Percentiles rank a stretch among this genome's conserved stretches.
Evolutionary conservation across 2,329 filamentous ascomycete species (phyloP).

Genomic region (Hypoxylon sp.): DNA sequence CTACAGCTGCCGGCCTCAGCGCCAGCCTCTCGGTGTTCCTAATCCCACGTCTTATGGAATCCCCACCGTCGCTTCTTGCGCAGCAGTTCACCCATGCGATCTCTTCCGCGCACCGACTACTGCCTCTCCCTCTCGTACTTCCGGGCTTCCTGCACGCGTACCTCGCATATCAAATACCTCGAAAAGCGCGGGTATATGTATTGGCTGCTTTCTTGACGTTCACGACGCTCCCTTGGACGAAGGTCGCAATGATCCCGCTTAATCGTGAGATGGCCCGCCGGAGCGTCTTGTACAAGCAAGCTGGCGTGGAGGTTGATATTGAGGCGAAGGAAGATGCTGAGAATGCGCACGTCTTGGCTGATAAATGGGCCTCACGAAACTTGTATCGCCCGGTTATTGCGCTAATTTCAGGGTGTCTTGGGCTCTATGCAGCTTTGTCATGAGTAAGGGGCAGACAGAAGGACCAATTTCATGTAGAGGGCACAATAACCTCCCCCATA

Average conservation of each 20-base stretch:
- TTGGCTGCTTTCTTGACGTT: conserved; percentile 56
- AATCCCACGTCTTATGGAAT: conserved; percentile 63
- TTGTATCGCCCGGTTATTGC: conserved; percentile 21
- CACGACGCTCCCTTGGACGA: conserved; percentile 61
- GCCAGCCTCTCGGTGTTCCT: conserved; percentile 53
- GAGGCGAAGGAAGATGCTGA: neutral
- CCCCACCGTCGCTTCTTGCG: conserved; percentile 63
- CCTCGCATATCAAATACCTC: conserved; percentile 51
- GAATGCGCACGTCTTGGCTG: conserved; percentile 20
- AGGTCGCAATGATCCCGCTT: conserved; percentile 54
- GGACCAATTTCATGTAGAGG: too few species aligned
- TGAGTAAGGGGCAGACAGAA: too few species aligned
- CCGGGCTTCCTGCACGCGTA: conserved; percentile 54
- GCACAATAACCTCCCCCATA: too few species aligned
- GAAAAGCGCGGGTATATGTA: conserved; percentile 50
- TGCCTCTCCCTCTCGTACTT: conserved; percentile 52
- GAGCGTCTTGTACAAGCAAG: too few species aligned
- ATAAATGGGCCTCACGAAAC: conserved; percentile 29
- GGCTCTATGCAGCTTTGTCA: conserved; percentile 28
- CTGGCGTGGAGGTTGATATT: too few species aligned
- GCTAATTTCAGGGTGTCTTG: conserved; percentile 21
- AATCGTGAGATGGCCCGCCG: conserved; percentile 51
- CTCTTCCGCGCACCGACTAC: conserved; percentile 50
- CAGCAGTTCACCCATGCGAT: conserved; percentile 61
- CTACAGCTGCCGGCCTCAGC: conserved; percentile 52